Base-by-base conservation (phyloP, 495 filamentous ascomycete species). In the Neurospora cerealis region DNA sequence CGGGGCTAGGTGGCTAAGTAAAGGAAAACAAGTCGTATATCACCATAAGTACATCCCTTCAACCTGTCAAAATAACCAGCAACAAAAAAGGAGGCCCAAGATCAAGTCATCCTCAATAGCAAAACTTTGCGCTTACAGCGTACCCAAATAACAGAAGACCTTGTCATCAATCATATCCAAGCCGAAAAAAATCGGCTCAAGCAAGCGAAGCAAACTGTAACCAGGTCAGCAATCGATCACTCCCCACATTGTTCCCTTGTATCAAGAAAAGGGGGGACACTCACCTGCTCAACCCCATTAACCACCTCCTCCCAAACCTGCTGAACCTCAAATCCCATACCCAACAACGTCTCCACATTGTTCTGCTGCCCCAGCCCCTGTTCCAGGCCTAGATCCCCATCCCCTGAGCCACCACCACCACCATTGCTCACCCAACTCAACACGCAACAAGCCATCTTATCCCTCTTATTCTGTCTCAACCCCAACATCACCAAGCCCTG, bases 401-500 rank as follows among this genome's bases (percentile, higher is more conserved):
- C 54, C 28, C 5, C 54, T 19, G 24, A 32, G 24, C 15, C 1
- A 32, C 54, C 4, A 24, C 11, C 0, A 7, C 54, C 19, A 44
- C 8, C 6, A 9, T 34, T 62, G 13, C 54, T 62, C 83, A 93
- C 92, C 86, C 92, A 93, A 79, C 93, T 93, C 75, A 96, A 80
- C 13, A 94, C 81, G 69, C 92, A 90, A 62, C 54, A 34, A 17
- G 28, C 54, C 54, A 62, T 46, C 89, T 88, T 91, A 74, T 93
- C 88, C 76, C 89, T 88, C 77, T 94, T 95, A 78, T 93, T 91
- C 83, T 96, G 93, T 74, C 90, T 88, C 77, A 96, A 90, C 4
- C 92, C 94, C 79, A 96, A 86, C 72, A 96, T 81, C 13, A 94
- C 91, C 74, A 97, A 82, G 0, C 93, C 93, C 82, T 97, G 93